Evolutionary conservation across 768 basidiomycete genomes (phyloP).

Genomic region (Agaricus sinodeliciosus): DNA sequence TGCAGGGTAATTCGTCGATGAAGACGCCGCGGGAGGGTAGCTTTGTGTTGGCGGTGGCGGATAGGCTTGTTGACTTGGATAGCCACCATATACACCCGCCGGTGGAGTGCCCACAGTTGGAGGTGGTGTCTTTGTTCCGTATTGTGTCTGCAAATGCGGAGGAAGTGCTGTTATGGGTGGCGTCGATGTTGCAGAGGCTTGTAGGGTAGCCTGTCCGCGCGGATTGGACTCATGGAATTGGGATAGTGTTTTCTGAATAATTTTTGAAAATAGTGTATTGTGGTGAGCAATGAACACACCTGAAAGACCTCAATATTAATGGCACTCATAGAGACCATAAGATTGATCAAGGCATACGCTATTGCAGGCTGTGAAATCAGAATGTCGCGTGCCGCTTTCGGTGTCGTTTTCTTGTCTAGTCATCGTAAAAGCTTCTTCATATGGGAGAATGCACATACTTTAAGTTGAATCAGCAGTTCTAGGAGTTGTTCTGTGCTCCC

Average conservation of each 20-base stretch:
- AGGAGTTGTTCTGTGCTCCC: constrained; percentile 53
- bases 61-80: constrained; percentile 11
- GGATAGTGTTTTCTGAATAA: constrained; percentile 53
- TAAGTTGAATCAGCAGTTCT: constrained; percentile 70
- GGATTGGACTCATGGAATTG: constrained; percentile 32
- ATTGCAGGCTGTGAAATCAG: constrained; percentile 70
- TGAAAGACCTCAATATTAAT: constrained; percentile 72
- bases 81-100: constrained; percentile 18
- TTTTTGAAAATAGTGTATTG: not conserved
- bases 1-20: constrained; percentile 8
- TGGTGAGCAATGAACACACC: constrained; percentile 28
- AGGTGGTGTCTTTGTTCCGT: constrained; percentile 28
- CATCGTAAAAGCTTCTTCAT: not conserved
- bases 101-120: constrained; percentile 17
- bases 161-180: constrained; percentile 40
- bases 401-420: constrained; percentile 58
- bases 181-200: constrained; percentile 17
- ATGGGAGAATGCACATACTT: constrained; percentile 30
- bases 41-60: constrained; percentile 7
- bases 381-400: constrained; percentile 60
- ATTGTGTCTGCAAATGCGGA: constrained; percentile 34
- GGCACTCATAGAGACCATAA: constrained; percentile 75
- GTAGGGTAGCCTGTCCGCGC: constrained; percentile 17
- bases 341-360: constrained; percentile 66
- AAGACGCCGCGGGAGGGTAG: constrained; percentile 13